Evolutionary conservation across 1,284 basidiomycete genomes (phyloP).

Genomic region (Pseudozyma hubeiensis): DNA sequence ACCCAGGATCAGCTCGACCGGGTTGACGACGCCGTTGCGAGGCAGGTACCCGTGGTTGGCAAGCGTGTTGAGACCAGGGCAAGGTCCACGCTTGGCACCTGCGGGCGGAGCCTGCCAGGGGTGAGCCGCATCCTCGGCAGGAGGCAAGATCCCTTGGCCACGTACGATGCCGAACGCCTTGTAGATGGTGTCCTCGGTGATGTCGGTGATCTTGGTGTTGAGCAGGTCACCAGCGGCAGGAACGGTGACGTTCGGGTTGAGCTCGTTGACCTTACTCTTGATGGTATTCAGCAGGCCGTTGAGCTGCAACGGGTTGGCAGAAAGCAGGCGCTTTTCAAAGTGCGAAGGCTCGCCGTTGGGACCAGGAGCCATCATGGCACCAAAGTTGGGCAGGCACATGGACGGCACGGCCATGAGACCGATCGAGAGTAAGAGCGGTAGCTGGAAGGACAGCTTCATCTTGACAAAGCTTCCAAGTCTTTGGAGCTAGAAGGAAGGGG

Average conservation of each 20-base stretch:
- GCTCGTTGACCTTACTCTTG: conserved; percentile 12
- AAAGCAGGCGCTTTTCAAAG: conserved; percentile 23
- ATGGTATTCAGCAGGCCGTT: conserved; percentile 8
- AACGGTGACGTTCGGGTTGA: conserved; percentile 1
- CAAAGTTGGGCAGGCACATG: conserved; percentile 23
- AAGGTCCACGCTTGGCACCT: conserved; percentile 57
- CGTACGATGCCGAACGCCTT: conserved; percentile 14
- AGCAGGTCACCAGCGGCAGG: conserved; percentile 3
- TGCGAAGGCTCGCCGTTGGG: conserved; percentile 23
- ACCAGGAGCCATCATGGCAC: conserved; percentile 15
- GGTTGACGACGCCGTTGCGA: conserved; percentile 63
- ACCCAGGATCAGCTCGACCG: conserved; percentile 50
- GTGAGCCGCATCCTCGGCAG: conserved; percentile 20
- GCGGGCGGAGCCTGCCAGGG: conserved; percentile 20
- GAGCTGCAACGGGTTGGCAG: conserved; percentile 9
- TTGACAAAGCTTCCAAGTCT: not conserved
- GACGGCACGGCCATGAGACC: conserved; percentile 7
- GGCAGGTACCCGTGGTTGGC: conserved; percentile 62
- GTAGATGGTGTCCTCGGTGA: conserved; percentile 28
- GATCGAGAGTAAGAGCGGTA: conserved; percentile 9
- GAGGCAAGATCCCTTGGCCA: conserved; percentile 9
- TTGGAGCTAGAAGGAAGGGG: not conserved
- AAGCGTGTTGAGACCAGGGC: conserved; percentile 68
- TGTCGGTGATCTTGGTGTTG: conserved; percentile 15
- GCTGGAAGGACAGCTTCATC: conserved; percentile 22